These are phyloP conservation scores for Discostella pseudostelligera DNA, from an alignment of 108 stramenopile species.

Conservation along the genomic window DNA sequence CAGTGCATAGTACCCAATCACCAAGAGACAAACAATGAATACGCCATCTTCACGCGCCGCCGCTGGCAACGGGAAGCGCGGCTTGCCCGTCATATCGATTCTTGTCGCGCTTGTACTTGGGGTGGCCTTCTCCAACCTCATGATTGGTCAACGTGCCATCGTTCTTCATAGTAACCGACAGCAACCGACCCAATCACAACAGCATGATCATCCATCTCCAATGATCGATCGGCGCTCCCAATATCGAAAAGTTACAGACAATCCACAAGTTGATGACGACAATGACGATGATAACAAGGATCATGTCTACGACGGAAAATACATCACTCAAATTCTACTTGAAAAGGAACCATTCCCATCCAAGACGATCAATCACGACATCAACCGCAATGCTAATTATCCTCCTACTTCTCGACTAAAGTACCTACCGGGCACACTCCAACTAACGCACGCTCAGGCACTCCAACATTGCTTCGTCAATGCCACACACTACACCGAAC, in stretches of 20 bases:
- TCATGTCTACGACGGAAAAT: constrained; percentile 2
- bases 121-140: not conserved
- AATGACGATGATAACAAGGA: not conserved
- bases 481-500: constrained; percentile 19
- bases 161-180: too few relatives aligned
- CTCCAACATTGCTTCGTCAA: constrained; percentile 40
- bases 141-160: not conserved
- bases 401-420: not conserved
- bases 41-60: too few relatives aligned
- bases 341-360: not conserved
- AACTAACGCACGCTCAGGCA: constrained; percentile 13
- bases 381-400: not conserved
- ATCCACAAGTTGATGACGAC: constrained; percentile 1
- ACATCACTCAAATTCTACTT: constrained; percentile 12
- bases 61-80: too few relatives aligned
- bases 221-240: not conserved
- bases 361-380: not conserved
- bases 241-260: not conserved
- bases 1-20: too few relatives aligned
- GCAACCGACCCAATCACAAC: too few relatives aligned
- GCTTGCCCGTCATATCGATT: not conserved
- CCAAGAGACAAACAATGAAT: too few relatives aligned
- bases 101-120: not conserved
- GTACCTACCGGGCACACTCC: constrained; percentile 33
- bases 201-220: not conserved